Conservation (phyloP, 495 filamentous ascomycete species). For the Lasiosphaeris hirsuta region DNA sequence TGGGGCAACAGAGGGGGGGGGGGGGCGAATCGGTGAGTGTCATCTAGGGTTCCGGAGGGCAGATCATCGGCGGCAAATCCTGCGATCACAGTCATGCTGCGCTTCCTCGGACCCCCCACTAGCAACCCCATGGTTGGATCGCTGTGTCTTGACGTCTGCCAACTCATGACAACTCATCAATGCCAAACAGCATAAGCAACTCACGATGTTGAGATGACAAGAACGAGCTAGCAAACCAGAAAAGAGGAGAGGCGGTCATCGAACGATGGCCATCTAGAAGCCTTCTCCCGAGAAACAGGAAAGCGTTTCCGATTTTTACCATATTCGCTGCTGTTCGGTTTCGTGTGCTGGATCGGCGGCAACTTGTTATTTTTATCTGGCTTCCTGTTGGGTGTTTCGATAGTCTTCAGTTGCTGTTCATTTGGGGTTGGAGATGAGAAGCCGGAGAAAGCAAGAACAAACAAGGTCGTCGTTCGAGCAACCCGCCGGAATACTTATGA, state of each 20-base stretch:
- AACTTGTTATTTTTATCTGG: background rate
- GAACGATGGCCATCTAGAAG: slow-evolving; percentile 5
- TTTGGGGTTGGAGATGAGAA: no score
- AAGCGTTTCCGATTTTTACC: background rate
- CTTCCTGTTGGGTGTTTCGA: background rate
- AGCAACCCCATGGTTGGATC: background rate
- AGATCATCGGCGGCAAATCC: slow-evolving; percentile 21
- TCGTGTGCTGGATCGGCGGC: background rate
- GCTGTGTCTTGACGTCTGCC: background rate
- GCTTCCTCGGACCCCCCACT: background rate
- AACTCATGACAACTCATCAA: slow-evolving; percentile 4
- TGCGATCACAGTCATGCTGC: slow-evolving; percentile 17
- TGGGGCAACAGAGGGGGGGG: background rate
- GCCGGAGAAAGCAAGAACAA: no score
- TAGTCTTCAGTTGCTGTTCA: no score
- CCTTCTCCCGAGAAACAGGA: slow-evolving; percentile 4
- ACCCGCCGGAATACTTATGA: no score
- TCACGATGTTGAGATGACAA: slow-evolving; percentile 1
- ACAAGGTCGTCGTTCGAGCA: no score
- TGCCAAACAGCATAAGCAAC: background rate
- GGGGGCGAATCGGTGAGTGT: slow-evolving; percentile 17
- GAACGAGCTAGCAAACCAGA: background rate
- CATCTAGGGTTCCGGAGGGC: slow-evolving; percentile 22
- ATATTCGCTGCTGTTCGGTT: background rate
- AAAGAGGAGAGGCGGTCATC: background rate